These are phyloP conservation scores for Aspergillus texensis DNA, from an alignment of 2,329 filamentous ascomycete genomes.

Conservation along the genomic window DNA sequence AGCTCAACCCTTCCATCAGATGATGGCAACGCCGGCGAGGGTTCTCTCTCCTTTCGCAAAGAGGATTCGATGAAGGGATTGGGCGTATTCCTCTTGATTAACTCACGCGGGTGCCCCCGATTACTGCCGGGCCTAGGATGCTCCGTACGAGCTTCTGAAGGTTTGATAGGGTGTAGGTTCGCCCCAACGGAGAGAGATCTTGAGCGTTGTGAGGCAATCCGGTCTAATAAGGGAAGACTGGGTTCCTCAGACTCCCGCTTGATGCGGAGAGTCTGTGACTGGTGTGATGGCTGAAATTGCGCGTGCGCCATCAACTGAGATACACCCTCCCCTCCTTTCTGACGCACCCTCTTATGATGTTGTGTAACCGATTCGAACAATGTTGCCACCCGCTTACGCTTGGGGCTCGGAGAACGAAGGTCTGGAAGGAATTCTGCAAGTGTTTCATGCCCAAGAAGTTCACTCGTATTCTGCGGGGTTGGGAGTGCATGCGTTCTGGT, in stretches of 20 bases:
- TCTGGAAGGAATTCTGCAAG: constrained; percentile 43
- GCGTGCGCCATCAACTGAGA: constrained; percentile 42
- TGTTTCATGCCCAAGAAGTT: constrained; percentile 16
- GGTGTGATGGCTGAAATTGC: constrained; percentile 32
- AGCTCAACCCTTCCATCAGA: constrained; percentile 21
- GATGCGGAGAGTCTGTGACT: constrained; percentile 34
- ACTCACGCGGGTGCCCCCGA: constrained; percentile 21
- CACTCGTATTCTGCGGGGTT: constrained; percentile 31
- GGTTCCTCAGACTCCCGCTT: constrained; percentile 42
- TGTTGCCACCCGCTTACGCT: constrained; percentile 46
- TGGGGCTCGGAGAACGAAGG: constrained; percentile 43
- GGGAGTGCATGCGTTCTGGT: constrained; percentile 37
- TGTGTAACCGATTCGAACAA: constrained; percentile 46
- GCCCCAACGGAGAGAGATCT: constrained; percentile 38
- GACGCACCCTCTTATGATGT: constrained; percentile 44
- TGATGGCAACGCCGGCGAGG: constrained; percentile 19
- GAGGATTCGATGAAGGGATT: constrained; percentile 29
- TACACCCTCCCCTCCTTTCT: constrained; percentile 44
- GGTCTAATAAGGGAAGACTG: constrained; percentile 31
- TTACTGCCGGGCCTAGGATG: constrained; percentile 25
- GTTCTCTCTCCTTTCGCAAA: constrained; percentile 13
- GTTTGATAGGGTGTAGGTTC: constrained; percentile 25
- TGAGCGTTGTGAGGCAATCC: constrained; percentile 31
- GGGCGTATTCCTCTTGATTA: constrained; percentile 23
- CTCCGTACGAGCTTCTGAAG: constrained; percentile 20